Evolutionary conservation across 2,329 filamentous ascomycete genomes (phyloP).

Genomic region (Cordyceps pruinosa): DNA sequence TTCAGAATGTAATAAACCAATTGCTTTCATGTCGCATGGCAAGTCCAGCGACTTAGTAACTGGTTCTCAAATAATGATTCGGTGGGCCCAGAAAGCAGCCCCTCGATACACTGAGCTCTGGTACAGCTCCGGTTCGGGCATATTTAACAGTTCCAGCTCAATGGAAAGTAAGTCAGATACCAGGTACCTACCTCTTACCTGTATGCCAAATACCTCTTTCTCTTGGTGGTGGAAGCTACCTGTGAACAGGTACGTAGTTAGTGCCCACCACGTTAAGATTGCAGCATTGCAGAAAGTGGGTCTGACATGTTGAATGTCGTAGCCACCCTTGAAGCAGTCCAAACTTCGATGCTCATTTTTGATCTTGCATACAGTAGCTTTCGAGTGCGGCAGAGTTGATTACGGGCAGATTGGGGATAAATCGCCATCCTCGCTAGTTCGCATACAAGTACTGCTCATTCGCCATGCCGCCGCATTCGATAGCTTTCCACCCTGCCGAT

Average conservation of each 20-base stretch:
- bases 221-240: neutral
- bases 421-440: neutral
- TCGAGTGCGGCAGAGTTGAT: neutral
- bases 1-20: neutral
- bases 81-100: no score
- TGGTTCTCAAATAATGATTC: no score
- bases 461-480: conserved; percentile 1
- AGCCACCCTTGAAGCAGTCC: neutral
- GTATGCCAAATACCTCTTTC: neutral
- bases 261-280: neutral
- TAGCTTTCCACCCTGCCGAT: neutral
- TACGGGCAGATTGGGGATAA: neutral
- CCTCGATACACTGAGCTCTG: no score
- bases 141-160: no score
- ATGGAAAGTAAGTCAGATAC: no score
- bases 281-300: conserved; percentile 4
- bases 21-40: neutral
- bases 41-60: neutral
- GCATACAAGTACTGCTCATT: neutral
- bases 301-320: neutral
- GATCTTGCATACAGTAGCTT: neutral
- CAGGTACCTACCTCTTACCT: neutral
- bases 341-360: neutral
- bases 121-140: no score
- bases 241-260: neutral